Base-by-base conservation (phyloP, 1,139 yeast genomes). In the Blastobotrys serpentis region DNA sequence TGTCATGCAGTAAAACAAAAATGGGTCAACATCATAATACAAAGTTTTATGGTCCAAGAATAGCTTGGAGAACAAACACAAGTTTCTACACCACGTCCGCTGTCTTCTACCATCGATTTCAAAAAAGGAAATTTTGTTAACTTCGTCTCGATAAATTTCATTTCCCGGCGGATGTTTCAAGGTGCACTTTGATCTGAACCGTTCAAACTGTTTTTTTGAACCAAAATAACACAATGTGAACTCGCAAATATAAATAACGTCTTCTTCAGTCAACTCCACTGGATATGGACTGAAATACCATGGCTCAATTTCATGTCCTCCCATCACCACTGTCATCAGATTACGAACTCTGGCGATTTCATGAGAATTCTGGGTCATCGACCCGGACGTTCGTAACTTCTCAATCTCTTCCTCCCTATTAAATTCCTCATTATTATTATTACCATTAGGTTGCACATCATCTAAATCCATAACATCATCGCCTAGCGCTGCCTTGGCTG, bases 241-340 rank as follows among this genome's bases (percentile, higher is more conserved):
- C 67, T 90, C 98, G 69, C 96, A 94, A 41, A 94, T 84, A 65
- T 85, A 94, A 18, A 92, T 78, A 51, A 78, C 82, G 62, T 90
- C 98, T 55, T 84, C 94, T 58, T 90, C 98, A 0, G 97, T 89
- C 50, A 89, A 76, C 64, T 92, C 98, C 13, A 88, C 76, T 0
- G 99, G 99, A 65, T 94, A 92, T 0, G 99, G 98, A 1, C 96
- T 86, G 63, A 94, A 92, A 68, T 92, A 94, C 99, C 99, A 92
- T 1, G 99, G 98, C 64, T 92, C 99, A 44, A 94, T 87, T 55
- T 86, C 86, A 66, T 83, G 89, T 55, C 85, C 86, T 1, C 98
- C 99, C 69, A 92, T 81, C 3, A 88, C 84, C 2, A 92, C 78
- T 43, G 79, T 75, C 34, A 79, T 75, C 56, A 94, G 74, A 64